Percentiles rank a stretch among this genome's conserved stretches.
These are phyloP conservation scores for Fusarium longipes DNA, from an alignment of 2,329 filamentous ascomycete species.

Conservation along the genomic window DNA sequence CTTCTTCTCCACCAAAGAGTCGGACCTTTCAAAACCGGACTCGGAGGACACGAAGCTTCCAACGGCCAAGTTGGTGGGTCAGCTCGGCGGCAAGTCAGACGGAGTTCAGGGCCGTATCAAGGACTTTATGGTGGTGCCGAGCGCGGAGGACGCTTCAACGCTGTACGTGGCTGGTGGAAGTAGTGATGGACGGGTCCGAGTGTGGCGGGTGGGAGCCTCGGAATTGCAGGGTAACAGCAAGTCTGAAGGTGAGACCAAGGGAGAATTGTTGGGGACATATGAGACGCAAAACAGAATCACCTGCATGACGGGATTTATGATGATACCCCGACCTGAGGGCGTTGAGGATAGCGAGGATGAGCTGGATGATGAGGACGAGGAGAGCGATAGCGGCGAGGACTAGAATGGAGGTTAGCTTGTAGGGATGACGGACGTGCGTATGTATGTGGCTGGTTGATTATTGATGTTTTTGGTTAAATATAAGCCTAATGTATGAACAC, in stretches of 20 bases:
- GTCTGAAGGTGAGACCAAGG: slow-evolving; percentile 43
- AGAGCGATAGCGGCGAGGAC: slow-evolving; percentile 54
- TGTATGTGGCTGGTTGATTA: background rate
- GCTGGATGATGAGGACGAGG: slow-evolving; percentile 57
- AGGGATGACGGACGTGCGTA: background rate
- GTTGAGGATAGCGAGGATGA: slow-evolving; percentile 69
- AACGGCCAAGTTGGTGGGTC: slow-evolving; percentile 75
- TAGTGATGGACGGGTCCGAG: slow-evolving; percentile 85
- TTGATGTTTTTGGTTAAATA: slow-evolving; percentile 12
- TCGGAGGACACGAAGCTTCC: slow-evolving; percentile 53
- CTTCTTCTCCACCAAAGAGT: slow-evolving; percentile 78
- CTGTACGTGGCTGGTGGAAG: slow-evolving; percentile 76
- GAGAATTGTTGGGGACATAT: slow-evolving; percentile 75
- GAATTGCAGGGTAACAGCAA: slow-evolving; percentile 54
- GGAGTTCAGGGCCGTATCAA: slow-evolving; percentile 82
- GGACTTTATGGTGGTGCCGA: slow-evolving; percentile 78
- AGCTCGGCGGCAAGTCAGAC: slow-evolving; percentile 78
- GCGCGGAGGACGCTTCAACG: slow-evolving; percentile 53
- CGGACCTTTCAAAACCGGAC: slow-evolving; percentile 56
- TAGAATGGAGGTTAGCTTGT: background rate
- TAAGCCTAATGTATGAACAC: slow-evolving; percentile 21
- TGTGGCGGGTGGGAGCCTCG: slow-evolving; percentile 73
- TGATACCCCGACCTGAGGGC: slow-evolving; percentile 75
- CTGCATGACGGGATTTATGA: slow-evolving; percentile 85
- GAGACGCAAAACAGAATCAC: slow-evolving; percentile 91